Percentiles rank a stretch among this genome's conserved stretches.
Conservation (phyloP, 2,329 filamentous ascomycete genomes). For the Colletotrichum cuscutae region DNA sequence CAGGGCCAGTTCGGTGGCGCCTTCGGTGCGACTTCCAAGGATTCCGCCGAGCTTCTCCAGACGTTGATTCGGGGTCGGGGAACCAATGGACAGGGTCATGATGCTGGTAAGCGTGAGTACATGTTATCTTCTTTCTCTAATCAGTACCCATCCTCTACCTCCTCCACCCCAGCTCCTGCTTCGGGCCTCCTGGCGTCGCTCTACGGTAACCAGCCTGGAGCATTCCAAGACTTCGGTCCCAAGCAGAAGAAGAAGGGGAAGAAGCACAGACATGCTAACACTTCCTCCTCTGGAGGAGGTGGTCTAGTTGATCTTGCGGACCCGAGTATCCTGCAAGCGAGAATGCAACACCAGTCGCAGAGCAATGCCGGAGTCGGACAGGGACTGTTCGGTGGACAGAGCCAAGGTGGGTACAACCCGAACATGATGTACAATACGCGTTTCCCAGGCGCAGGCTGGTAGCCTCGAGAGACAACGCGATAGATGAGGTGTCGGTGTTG, state of each 20-base stretch:
- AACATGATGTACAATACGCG: conserved; percentile 79
- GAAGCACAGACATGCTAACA: conserved; percentile 99
- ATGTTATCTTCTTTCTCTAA: conserved; percentile 92
- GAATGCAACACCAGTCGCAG: conserved; percentile 89
- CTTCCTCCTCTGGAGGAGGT: conserved; percentile 99
- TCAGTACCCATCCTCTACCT: conserved; percentile 84
- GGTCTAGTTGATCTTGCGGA: conserved; percentile 99
- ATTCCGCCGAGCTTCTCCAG: conserved; percentile 80
- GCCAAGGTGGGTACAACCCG: conserved; percentile 94
- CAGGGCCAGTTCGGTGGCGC: conserved; percentile 86
- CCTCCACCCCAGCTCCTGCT: conserved; percentile 87
- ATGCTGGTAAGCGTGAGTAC: conserved; percentile 98
- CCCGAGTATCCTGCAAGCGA: conserved; percentile 98
- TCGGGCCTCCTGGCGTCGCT: conserved; percentile 91
- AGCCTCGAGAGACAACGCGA: conserved; percentile 12
- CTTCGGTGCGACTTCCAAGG: conserved; percentile 77
- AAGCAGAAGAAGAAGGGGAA: conserved; percentile 99
- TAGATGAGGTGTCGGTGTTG: conserved; percentile 27
- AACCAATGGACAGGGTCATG: conserved; percentile 77
- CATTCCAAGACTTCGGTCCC: conserved; percentile 90
- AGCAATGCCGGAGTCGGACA: conserved; percentile 86
- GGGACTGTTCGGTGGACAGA: conserved; percentile 88
- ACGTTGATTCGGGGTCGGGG: conserved; percentile 80
- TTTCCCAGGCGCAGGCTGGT: conserved; percentile 39
- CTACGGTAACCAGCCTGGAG: conserved; percentile 86